Conservation (phyloP, 2,329 filamentous ascomycete genomes). For the Penicillium sp. region DNA sequence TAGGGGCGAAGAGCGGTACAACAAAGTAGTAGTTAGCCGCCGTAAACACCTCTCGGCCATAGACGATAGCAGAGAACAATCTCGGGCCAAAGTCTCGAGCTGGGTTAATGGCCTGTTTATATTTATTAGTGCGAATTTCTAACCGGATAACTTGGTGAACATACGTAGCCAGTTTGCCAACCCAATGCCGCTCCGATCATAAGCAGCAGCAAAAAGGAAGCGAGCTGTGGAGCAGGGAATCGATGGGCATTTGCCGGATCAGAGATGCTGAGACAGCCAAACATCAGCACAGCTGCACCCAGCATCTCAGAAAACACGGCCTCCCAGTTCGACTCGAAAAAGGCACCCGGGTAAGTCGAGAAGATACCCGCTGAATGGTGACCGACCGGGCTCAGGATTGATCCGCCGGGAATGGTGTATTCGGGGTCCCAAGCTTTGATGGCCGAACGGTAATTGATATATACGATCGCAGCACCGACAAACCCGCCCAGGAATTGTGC, state of each 20-base stretch:
- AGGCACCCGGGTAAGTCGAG: conserved; percentile 29
- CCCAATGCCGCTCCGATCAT: conserved; percentile 33
- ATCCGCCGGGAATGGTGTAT: conserved; percentile 32
- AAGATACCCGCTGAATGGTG: conserved; percentile 34
- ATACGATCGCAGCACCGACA: conserved; percentile 32
- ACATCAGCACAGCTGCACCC: conserved; percentile 33
- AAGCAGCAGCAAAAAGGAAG: conserved; percentile 29
- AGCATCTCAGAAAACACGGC: conserved; percentile 32
- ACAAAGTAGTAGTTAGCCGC: conserved; percentile 31
- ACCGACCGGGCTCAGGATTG: conserved; percentile 29
- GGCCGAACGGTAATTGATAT: conserved; percentile 34
- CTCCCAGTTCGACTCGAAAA: conserved; percentile 34
- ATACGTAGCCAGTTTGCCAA: conserved; percentile 38
- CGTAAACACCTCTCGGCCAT: conserved; percentile 32
- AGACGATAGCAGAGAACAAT: conserved; percentile 33
- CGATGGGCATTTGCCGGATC: conserved; percentile 28
- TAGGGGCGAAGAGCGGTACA: conserved; percentile 31
- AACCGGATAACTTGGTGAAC: neutral
- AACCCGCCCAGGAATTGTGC: conserved; percentile 35
- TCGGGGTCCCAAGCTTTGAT: conserved; percentile 35
- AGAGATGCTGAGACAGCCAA: conserved; percentile 29
- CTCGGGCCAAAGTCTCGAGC: conserved; percentile 34
- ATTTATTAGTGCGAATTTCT: conserved; percentile 1
- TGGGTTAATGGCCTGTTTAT: conserved; percentile 31
- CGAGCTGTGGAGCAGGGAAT: conserved; percentile 30